phyloP scores from a whole-genome alignment of 306 rosid species.

The Fagus crenata region DNA sequence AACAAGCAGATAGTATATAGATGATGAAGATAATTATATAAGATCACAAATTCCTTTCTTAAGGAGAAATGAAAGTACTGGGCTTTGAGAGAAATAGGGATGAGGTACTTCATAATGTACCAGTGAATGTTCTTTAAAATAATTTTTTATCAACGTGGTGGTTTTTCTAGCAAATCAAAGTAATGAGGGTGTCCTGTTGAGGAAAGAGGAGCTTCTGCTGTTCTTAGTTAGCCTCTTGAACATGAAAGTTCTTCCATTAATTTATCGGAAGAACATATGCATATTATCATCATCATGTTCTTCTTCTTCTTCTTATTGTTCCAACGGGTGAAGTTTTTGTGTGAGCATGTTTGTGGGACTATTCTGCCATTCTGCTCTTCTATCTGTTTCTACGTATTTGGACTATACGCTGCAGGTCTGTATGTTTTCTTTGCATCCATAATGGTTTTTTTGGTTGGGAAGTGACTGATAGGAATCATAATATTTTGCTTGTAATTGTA shows the following conservation, averaged over 20 bases:
- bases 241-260: not conserved
- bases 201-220: not conserved
- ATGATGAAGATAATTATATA: no score
- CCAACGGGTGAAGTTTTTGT: not conserved
- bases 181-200: not conserved
- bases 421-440: not conserved
- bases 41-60: no score
- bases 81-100: not conserved
- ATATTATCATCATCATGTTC: not conserved
- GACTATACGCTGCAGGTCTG: not conserved
- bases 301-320: not conserved
- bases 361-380: not conserved
- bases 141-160: not conserved
- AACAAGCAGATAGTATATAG: no score
- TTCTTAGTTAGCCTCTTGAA: not conserved
- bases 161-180: not conserved
- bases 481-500: constrained; percentile 10
- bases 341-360: not conserved
- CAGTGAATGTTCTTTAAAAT: not conserved
- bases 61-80: no score
- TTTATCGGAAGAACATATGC: not conserved
- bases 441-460: constrained; percentile 3
- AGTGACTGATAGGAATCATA: constrained; percentile 17
- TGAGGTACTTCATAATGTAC: not conserved
- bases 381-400: not conserved